phyloP scores from a whole-genome alignment of 306 rosid species.

The Amphicarpaea edgeworthii region DNA sequence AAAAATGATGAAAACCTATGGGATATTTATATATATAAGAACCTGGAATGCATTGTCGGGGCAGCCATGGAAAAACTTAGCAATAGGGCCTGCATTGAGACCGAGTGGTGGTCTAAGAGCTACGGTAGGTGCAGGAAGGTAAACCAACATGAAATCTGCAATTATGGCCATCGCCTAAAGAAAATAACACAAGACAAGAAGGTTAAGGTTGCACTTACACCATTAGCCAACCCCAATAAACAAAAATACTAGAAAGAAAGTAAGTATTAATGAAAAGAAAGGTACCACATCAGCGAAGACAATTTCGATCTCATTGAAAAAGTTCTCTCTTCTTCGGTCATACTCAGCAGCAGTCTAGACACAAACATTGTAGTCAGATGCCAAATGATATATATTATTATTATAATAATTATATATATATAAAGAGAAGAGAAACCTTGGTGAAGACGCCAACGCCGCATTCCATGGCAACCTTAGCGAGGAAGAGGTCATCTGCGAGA shows the following conservation, averaged over 20 bases:
- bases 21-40: not conserved
- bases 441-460: slow-evolving; percentile 97
- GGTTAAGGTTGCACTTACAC: too few species aligned
- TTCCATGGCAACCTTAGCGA: slow-evolving; percentile 81
- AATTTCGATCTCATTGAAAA: slow-evolving; percentile 91
- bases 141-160: slow-evolving; percentile 98
- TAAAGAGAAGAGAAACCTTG: slow-evolving; percentile 58
- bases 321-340: slow-evolving; percentile 79
- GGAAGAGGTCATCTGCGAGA: slow-evolving; percentile 91
- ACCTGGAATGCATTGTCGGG: slow-evolving; percentile 99
- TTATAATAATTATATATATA: too few species aligned
- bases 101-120: slow-evolving; percentile 79
- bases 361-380: not conserved
- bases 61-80: slow-evolving; percentile 91
- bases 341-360: slow-evolving; percentile 97
- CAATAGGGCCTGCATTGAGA: slow-evolving; percentile 68
- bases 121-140: slow-evolving; percentile 91
- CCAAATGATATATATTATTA: not conserved
- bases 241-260: too few species aligned
- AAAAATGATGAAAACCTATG: slow-evolving; percentile 7
- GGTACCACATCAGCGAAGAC: slow-evolving; percentile 97
- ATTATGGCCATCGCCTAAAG: slow-evolving; percentile 96
- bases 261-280: too few species aligned
- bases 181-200: too few species aligned
- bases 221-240: too few species aligned